A percentile compares a stretch with the other conserved stretches of the same genome.
These are phyloP conservation scores for Psilocybe subaeruginosa DNA, from an alignment of 768 basidiomycete species.

Conservation along the genomic window DNA sequence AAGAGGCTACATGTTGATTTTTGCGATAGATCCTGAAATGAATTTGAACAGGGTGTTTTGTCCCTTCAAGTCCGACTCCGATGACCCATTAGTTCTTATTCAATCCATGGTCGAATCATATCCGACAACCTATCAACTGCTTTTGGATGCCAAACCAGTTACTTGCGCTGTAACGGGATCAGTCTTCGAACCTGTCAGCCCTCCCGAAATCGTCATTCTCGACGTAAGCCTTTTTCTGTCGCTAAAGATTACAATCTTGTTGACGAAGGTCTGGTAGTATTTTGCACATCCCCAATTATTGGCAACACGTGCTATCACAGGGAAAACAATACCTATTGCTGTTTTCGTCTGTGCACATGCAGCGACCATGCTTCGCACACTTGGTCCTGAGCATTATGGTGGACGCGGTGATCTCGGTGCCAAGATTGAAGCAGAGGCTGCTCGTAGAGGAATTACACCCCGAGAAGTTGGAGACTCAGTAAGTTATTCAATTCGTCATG, in stretches of 20 bases:
- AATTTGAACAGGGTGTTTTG: conserved; percentile 1
- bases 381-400: conserved; percentile 12
- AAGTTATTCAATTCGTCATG: not conserved
- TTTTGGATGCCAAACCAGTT: conserved; percentile 4
- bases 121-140: not conserved
- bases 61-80: conserved; percentile 3
- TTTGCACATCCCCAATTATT: conserved; percentile 7
- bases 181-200: conserved; percentile 9
- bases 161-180: conserved; percentile 8
- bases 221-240: conserved; percentile 5
- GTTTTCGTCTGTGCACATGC: conserved; percentile 5
- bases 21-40: not conserved
- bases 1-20: not conserved
- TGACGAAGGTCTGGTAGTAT: not conserved
- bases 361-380: conserved; percentile 3
- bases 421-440: conserved; percentile 13
- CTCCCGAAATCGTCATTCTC: conserved; percentile 11
- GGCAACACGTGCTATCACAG: conserved; percentile 11
- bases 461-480: conserved; percentile 11
- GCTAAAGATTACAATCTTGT: not conserved
- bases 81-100: not conserved
- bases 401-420: conserved; percentile 12
- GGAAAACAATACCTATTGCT: conserved; percentile 9
- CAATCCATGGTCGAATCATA: conserved; percentile 6
- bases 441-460: not conserved